A percentile compares a stretch with the other conserved stretches of the same genome.
Conservation (phyloP, 169 alveolate species). For the Plasmodium vinckei region DNA sequence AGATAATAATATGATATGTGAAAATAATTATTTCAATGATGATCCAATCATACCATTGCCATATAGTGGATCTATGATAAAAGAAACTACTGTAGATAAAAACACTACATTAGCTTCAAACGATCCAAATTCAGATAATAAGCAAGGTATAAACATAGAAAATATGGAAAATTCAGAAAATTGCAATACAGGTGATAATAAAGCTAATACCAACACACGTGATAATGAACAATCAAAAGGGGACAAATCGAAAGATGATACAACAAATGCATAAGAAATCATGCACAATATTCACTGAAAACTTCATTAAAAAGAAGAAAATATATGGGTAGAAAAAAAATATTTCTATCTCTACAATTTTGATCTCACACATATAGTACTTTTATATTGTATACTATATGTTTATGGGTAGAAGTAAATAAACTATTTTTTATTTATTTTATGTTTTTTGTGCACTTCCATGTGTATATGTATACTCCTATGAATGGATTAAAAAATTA, state of each 20-base stretch:
- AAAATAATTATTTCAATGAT: conserved; percentile 55
- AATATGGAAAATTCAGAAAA: not conserved
- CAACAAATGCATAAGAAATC: not conserved
- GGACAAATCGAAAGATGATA: not conserved
- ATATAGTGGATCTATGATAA: conserved; percentile 50
- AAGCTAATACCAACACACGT: not conserved
- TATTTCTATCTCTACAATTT: too few species aligned
- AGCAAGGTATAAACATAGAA: not conserved
- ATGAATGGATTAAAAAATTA: too few species aligned
- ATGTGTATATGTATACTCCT: too few species aligned
- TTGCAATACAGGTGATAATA: not conserved
- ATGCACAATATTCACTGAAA: too few species aligned
- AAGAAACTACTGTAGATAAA: conserved; percentile 27
- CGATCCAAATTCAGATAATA: not conserved
- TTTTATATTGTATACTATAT: too few species aligned
- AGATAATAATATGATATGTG: conserved; percentile 39
- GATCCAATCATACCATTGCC: conserved; percentile 70
- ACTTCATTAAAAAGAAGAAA: too few species aligned
- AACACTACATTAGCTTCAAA: not conserved
- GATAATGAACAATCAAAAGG: not conserved
- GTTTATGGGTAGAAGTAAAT: too few species aligned
- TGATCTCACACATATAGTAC: too few species aligned
- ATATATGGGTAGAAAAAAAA: too few species aligned
- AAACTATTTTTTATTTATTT: too few species aligned
- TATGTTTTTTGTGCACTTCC: too few species aligned